phyloP scores from a whole-genome alignment of 2,329 filamentous ascomycete genomes.

The Apiospora arundinis region DNA sequence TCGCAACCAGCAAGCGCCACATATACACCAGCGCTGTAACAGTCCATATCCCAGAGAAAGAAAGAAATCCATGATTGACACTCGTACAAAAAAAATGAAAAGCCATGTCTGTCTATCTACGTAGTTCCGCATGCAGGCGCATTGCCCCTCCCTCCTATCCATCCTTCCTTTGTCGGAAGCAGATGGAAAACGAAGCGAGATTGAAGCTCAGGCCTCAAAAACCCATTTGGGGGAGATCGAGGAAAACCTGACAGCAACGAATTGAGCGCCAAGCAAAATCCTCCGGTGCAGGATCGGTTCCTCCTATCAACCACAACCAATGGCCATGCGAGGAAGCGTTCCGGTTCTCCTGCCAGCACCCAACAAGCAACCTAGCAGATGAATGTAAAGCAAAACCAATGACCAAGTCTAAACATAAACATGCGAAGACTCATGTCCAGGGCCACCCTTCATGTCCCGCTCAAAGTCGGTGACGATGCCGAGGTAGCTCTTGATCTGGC shows the following conservation, averaged over 20 bases:
- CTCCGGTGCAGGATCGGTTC: background rate
- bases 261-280: background rate
- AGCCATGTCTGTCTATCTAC: background rate
- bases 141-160: too few relatives aligned
- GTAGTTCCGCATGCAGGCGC: background rate
- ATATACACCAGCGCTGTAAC: background rate
- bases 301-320: too few relatives aligned
- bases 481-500: constrained; percentile 81
- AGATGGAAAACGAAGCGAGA: background rate
- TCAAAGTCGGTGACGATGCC: constrained; percentile 85
- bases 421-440: constrained; percentile 70
- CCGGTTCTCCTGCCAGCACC: background rate
- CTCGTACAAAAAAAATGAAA: background rate
- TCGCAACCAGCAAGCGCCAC: background rate
- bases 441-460: constrained; percentile 80
- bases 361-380: too few relatives aligned
- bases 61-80: background rate
- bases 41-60: background rate
- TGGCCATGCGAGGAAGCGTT: too few relatives aligned
- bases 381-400: too few relatives aligned
- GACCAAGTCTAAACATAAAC: background rate
- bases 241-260: too few relatives aligned
- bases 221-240: background rate
- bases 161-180: background rate
- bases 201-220: background rate